These are phyloP conservation scores for Leptographium wingfieldii DNA, from an alignment of 2,329 filamentous ascomycete species.

Conservation along the genomic window DNA sequence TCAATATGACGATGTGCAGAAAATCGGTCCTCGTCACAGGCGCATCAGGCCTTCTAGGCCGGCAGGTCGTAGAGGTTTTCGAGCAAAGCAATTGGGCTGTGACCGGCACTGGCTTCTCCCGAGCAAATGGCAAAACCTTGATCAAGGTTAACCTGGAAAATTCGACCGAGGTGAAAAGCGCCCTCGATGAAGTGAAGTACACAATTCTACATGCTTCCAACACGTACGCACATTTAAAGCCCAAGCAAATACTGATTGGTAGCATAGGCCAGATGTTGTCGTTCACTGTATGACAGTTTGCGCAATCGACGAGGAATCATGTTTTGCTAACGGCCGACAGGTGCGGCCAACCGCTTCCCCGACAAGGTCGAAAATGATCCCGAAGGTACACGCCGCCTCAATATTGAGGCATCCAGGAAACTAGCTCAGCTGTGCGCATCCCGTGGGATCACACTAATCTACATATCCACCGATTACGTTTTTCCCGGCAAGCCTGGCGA, in stretches of 20 bases:
- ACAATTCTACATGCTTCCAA: background rate
- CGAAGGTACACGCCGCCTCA: constrained; percentile 58
- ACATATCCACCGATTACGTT: constrained; percentile 75
- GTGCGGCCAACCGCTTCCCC: constrained; percentile 77
- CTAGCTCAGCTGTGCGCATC: constrained; percentile 55
- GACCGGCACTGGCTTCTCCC: constrained; percentile 60
- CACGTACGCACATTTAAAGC: background rate
- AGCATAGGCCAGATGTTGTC: constrained; percentile 55
- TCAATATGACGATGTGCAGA: constrained; percentile 16
- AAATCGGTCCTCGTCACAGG: constrained; percentile 65
- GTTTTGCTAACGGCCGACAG: background rate
- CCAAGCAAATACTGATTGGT: background rate
- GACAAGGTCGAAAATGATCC: constrained; percentile 77
- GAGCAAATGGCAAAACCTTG: constrained; percentile 57
- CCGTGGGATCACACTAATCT: constrained; percentile 53
- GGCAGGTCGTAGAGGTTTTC: constrained; percentile 64
- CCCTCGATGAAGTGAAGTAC: constrained; percentile 43
- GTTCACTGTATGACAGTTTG: constrained; percentile 64
- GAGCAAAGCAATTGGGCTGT: constrained; percentile 53
- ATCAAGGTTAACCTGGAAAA: constrained; percentile 45
- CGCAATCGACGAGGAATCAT: background rate
- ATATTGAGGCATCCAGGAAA: constrained; percentile 55
- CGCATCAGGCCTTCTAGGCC: constrained; percentile 71
- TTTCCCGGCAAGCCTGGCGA: constrained; percentile 65
- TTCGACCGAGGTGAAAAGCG: constrained; percentile 31